These are phyloP conservation scores for Leccinum olivaceopallidum DNA, from an alignment of 768 basidiomycete genomes.

Conservation along the genomic window DNA sequence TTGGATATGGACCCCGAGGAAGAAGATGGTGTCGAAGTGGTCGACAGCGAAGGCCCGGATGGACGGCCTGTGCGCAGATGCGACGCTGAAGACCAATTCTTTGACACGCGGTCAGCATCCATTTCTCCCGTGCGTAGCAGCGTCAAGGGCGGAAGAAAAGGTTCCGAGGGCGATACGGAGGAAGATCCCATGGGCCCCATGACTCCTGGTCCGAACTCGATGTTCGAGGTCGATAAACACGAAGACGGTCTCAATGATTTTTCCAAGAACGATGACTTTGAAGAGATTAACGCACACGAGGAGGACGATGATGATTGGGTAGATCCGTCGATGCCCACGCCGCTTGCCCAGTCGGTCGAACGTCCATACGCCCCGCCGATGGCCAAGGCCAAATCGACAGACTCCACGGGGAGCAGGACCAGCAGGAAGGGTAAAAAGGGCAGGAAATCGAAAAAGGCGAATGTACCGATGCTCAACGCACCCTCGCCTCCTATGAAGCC, in stretches of 20 bases:
- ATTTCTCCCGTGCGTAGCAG: slow-evolving; percentile 43
- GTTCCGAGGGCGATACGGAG: slow-evolving; percentile 65
- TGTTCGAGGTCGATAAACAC: slow-evolving; percentile 26
- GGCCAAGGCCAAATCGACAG: slow-evolving; percentile 27
- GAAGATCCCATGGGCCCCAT: slow-evolving; percentile 72
- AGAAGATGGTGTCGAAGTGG: slow-evolving; percentile 42
- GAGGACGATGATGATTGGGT: slow-evolving; percentile 62
- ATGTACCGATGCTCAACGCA: slow-evolving; percentile 41
- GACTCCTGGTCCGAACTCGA: slow-evolving; percentile 57
- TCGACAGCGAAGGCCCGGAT: slow-evolving; percentile 28
- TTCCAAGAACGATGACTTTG: slow-evolving; percentile 31
- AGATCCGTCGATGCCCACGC: slow-evolving; percentile 56
- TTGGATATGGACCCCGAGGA: slow-evolving; percentile 60
- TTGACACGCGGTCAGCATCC: slow-evolving; percentile 51
- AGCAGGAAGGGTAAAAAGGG: slow-evolving; percentile 35
- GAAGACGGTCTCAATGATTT: slow-evolving; percentile 24
- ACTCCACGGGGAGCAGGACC: slow-evolving; percentile 24
- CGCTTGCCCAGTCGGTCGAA: slow-evolving; percentile 26
- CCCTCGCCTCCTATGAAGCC: slow-evolving; percentile 32
- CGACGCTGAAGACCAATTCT: slow-evolving; percentile 50
- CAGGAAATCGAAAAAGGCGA: slow-evolving; percentile 37
- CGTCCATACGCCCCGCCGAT: slow-evolving; percentile 32
- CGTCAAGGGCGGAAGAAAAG: slow-evolving; percentile 40
- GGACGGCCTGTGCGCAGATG: slow-evolving; percentile 27
- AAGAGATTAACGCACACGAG: slow-evolving; percentile 31